Conservation (phyloP, 2,329 filamentous ascomycete species). For the Fusarium euwallaceae region DNA sequence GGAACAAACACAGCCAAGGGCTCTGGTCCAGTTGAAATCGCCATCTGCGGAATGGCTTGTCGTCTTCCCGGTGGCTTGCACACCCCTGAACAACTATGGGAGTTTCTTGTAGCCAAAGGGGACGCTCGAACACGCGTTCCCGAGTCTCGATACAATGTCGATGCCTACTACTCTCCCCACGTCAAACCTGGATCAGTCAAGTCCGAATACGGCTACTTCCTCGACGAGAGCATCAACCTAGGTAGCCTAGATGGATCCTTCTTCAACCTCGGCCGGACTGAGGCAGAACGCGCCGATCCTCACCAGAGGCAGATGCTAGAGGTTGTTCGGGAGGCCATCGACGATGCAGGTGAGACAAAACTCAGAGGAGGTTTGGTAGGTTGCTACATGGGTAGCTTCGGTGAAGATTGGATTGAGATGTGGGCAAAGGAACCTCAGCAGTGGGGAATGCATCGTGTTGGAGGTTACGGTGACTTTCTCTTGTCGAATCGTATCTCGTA, state of each 20-base stretch:
- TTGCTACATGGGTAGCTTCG: conserved; percentile 52
- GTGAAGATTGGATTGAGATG: conserved; percentile 50
- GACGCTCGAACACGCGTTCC: conserved; percentile 40
- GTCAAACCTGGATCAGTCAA: conserved; percentile 37
- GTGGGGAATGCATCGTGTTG: conserved; percentile 38
- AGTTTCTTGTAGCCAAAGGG: conserved; percentile 42
- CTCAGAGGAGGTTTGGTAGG: conserved; percentile 50
- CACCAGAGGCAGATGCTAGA: conserved; percentile 55
- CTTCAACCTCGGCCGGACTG: conserved; percentile 44
- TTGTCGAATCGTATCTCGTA: conserved; percentile 50
- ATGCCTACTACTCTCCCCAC: conserved; percentile 27
- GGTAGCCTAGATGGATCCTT: conserved; percentile 45
- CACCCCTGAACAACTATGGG: conserved; percentile 40
- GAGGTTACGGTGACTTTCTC: conserved; percentile 42
- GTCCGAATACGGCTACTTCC: conserved; percentile 48
- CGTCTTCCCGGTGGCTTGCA: conserved; percentile 43
- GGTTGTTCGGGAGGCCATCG: conserved; percentile 52
- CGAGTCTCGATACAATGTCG: conserved; percentile 38
- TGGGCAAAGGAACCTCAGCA: conserved; percentile 39
- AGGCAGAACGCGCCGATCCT: conserved; percentile 53
- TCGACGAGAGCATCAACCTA: conserved; percentile 46
- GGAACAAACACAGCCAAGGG: background rate
- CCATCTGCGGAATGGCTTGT: conserved; percentile 47
- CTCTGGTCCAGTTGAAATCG: conserved; percentile 20
- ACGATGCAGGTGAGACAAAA: conserved; percentile 50